Evolutionary conservation across 768 basidiomycete genomes (phyloP), one percentile per base, ranked within the genome.

Genomic region (Sutorius australiensis): DNA sequence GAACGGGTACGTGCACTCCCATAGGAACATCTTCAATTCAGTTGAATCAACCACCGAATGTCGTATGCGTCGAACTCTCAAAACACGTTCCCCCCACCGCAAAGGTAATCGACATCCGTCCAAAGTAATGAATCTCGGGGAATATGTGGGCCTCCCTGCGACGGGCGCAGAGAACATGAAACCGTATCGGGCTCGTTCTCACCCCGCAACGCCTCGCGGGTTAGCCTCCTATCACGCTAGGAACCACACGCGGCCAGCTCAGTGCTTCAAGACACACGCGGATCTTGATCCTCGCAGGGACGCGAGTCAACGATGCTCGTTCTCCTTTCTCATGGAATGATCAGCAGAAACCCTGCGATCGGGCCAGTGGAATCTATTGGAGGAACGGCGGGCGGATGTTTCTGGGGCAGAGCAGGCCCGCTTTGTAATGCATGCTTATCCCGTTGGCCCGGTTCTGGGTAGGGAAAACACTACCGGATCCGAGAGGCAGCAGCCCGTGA

Each of bases 211-310:
- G 57, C 62, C 37, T 58, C 54, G 14, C 60, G 6, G 58, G 48
- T 21, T 53, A 36, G 28, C 28, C 40, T 27, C 7, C 30, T 30
- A n/a, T 48, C 49, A 60, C 46, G 47, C 67, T 68, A 13, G 61
- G 56, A 19, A 48, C 51, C 58, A 39, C 45, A 38, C 52, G 24
- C n/a, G 11, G 21, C 24, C 16, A 53, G 17, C 12, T 21, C 7
- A 21, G 21, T 13, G 19, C 31, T 38, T 19, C 24, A 14, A 77
- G 76, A 53, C 66, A 74, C 37, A 73, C 63, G 31, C 73, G 72
- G 42, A 77, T 61, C 50, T 54, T 67, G 43, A 41, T 42, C 5
- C 1, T n/a, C 28, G 33, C 33, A 48, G 45, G 48, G 50, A 54
- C 51, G 19, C 24, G 30, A 24, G 59, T 21, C 28, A 31, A 55